These are phyloP conservation scores for Lepidium campestre DNA, from an alignment of 441 rosid species.

Conservation along the genomic window DNA sequence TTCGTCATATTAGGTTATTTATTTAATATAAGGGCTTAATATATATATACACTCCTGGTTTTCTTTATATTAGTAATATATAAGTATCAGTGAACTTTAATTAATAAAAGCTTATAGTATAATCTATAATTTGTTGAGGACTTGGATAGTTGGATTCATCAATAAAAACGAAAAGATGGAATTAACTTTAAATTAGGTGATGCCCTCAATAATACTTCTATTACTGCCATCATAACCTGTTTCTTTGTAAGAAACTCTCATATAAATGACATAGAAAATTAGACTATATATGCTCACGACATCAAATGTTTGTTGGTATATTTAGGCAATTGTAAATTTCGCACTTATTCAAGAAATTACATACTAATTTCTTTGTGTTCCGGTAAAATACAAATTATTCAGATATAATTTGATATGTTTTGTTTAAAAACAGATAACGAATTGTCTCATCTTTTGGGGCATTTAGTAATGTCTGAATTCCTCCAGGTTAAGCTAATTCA, in stretches of 20 bases:
- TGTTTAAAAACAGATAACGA: too few relatives aligned
- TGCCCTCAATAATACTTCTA: neutral
- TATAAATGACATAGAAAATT: too few relatives aligned
- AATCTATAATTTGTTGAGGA: neutral
- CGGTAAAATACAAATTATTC: neutral
- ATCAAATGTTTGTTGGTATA: neutral
- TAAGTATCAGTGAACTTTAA: too few relatives aligned
- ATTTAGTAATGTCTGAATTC: neutral
- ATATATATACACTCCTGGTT: neutral
- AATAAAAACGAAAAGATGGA: neutral
- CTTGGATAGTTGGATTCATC: neutral
- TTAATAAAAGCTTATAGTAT: too few relatives aligned
- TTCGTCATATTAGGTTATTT: neutral
- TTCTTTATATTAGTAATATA: neutral
- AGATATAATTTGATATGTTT: neutral
- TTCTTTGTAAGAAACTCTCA: too few relatives aligned
- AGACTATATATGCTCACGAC: neutral
- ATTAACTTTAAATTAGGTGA: neutral
- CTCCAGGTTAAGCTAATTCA: neutral
- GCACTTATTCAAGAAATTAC: neutral
- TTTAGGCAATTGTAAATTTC: neutral
- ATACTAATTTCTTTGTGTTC: neutral
- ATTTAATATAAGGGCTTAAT: neutral
- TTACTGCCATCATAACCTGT: neutral
- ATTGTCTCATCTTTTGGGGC: neutral